These are phyloP conservation scores for Dysphania ambrosioides DNA, from an alignment of 148 eudicot genomes.

Conservation along the genomic window DNA sequence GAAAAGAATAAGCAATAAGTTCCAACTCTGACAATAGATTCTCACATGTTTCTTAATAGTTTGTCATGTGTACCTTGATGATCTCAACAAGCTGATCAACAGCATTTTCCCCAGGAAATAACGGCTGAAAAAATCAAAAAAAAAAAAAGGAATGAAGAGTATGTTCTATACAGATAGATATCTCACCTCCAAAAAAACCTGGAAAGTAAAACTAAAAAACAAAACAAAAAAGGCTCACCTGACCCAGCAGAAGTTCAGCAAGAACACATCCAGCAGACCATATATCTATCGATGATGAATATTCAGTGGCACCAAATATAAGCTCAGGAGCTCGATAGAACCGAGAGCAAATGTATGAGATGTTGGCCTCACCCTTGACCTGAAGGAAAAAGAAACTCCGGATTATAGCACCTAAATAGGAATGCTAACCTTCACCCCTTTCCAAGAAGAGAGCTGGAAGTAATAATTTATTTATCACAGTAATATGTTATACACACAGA, in stretches of 20 bases:
- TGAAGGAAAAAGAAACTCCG: conserved; percentile 6
- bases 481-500: too few relatives aligned
- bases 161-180: background rate
- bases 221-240: conserved; percentile 25
- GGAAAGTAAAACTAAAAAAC: background rate
- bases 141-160: background rate
- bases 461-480: too few relatives aligned
- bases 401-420: background rate
- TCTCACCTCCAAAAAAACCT: background rate
- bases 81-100: conserved; percentile 46
- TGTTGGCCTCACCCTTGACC: conserved; percentile 58
- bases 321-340: conserved; percentile 60
- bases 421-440: background rate
- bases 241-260: conserved; percentile 56
- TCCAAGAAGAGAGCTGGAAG: background rate
- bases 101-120: conserved; percentile 46
- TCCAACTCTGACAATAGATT: background rate
- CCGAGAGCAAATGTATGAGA: conserved; percentile 56
- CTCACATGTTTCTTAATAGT: background rate
- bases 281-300: conserved; percentile 48
- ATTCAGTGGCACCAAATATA: conserved; percentile 60
- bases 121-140: conserved; percentile 28
- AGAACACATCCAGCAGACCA: conserved; percentile 68
- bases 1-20: background rate
- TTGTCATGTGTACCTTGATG: conserved; percentile 28